Evolutionary conservation across 202 grass and related monocot species (phyloP), one percentile per base, ranked within the genome.

Genomic region (Alloteropsis angusta): DNA sequence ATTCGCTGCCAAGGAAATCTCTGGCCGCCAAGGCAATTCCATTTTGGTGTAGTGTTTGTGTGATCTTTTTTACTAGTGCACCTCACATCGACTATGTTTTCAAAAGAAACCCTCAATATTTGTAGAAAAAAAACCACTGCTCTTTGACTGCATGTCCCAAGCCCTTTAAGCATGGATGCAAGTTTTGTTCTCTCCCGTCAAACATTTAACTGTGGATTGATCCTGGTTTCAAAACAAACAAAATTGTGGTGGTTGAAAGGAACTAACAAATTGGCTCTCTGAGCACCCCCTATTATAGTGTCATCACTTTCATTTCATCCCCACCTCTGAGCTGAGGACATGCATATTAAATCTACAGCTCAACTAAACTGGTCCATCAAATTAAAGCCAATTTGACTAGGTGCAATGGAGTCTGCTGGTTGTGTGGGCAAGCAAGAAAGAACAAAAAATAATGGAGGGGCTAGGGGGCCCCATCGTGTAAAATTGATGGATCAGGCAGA

Each of bases 381-480:
- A 87, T 65, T 79, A 60, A 83, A 59, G 77, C 6, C 60, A 68
- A 19, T 54, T 41, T 38, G 60, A 65, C 68, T 75, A 75, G 80
- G 47, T 87, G 68, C 75, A 62, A 8, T 83, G 80, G 43, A 83
- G 50, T 60, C 82, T 73, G 74, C 82, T 73, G 74, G 68, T 60
- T 68, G 75, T 68, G 68, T 80, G 85, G 85, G 68, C 60, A 83
- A 83, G 74, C 77, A 78, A 87, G 67, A 71, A 50, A 71, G 67
- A 83, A 79, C 60, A 74, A 79, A 87, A 79, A 60, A 16, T 83
- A 87, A 87, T 87, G 52, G 76, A 68, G 86, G 71, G n/a, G n/a
- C n/a, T n/a, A n/a, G n/a, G n/a, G 78, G 1, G 65, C 62, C 78
- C 53, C 7, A n/a, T n/a, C 71, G 16, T 68, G 75, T 62, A 69